Conservation (phyloP, 2,329 filamentous ascomycete species). For the Fusarium sp. region DNA sequence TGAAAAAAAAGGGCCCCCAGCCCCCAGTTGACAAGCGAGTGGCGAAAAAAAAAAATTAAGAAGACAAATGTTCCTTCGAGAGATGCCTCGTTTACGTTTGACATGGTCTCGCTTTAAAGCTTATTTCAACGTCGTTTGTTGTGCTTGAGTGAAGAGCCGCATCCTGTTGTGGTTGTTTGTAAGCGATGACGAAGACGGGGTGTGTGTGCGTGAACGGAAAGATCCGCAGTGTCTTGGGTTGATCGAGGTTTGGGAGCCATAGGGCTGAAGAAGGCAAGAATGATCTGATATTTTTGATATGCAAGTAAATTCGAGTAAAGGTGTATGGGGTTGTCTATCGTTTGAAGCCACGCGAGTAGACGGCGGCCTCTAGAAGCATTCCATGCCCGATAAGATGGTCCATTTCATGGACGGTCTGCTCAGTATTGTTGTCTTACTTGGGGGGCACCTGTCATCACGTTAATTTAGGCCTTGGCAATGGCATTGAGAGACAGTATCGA, state of each 20-base stretch:
- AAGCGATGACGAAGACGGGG: constrained; percentile 27
- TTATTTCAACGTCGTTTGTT: constrained; percentile 36
- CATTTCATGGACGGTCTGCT: background rate
- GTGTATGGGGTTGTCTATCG: background rate
- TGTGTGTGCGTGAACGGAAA: background rate
- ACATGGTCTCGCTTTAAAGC: background rate
- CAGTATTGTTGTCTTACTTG: background rate
- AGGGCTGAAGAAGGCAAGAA: background rate
- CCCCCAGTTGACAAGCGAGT: constrained; percentile 5
- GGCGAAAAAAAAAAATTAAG: background rate
- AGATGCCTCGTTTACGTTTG: background rate
- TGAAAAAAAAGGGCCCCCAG: background rate
- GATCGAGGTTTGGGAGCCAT: background rate
- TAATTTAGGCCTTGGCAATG: background rate
- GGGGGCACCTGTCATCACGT: background rate
- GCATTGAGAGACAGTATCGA: background rate
- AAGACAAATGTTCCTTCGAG: background rate
- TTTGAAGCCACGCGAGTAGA: background rate
- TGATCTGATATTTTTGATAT: background rate
- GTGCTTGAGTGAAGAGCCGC: background rate
- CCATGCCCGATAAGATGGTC: background rate
- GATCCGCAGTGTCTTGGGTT: background rate
- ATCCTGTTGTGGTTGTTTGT: constrained; percentile 4
- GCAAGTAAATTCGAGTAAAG: background rate
- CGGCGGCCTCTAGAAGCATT: background rate